These are phyloP conservation scores for Globisporangium echinulatum DNA, from an alignment of 352 stramenopile genomes.

Conservation along the genomic window DNA sequence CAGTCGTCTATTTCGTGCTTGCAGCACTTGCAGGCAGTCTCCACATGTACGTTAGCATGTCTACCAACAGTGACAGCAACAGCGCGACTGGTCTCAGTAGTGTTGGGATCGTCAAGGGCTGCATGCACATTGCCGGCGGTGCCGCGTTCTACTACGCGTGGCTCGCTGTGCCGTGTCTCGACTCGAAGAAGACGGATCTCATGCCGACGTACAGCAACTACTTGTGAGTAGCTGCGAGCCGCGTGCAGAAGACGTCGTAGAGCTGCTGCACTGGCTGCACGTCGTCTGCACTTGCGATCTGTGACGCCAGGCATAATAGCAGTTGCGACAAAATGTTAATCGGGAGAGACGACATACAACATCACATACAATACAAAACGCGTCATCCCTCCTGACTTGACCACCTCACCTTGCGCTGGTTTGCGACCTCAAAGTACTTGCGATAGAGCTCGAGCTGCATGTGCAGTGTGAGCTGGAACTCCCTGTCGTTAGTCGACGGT, in stretches of 20 bases:
- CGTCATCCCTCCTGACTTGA: not conserved
- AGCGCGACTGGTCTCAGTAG: slow-evolving; percentile 25
- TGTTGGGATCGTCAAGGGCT: slow-evolving; percentile 52
- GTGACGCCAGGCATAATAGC: not conserved
- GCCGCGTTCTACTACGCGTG: slow-evolving; percentile 74
- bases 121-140: slow-evolving; percentile 62
- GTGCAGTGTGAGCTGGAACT: slow-evolving; percentile 27
- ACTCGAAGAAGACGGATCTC: slow-evolving; percentile 80
- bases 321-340: too few relatives aligned
- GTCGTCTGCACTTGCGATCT: slow-evolving; percentile 30
- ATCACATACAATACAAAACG: not conserved
- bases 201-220: slow-evolving; percentile 62
- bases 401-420: slow-evolving; percentile 14
- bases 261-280: slow-evolving; percentile 25
- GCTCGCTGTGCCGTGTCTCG: slow-evolving; percentile 66
- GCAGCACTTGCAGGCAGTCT: slow-evolving; percentile 39
- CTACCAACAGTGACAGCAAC: slow-evolving; percentile 18
- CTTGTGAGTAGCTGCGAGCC: slow-evolving; percentile 23
- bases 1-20: slow-evolving; percentile 32
- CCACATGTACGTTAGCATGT: too few relatives aligned
- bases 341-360: not conserved
- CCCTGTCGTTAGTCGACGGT: not conserved
- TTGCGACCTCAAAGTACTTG: slow-evolving; percentile 51
- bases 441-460: slow-evolving; percentile 45
- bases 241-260: slow-evolving; percentile 28